Conservation (phyloP, 306 rosid species). For the Abrus precatorius region DNA sequence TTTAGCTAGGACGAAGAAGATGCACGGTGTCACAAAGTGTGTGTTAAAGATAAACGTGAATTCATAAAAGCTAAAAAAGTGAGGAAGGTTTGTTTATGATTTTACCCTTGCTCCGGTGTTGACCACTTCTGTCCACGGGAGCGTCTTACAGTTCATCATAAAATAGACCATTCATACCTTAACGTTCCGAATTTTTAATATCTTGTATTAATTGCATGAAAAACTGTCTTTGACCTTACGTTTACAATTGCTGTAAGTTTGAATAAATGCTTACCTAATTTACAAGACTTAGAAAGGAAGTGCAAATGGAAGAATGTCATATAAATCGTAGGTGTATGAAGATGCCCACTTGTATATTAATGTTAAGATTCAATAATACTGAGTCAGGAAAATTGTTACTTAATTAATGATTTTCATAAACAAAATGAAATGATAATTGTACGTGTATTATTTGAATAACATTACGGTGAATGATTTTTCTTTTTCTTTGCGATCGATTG, state of each 20-base stretch:
- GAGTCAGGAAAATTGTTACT: no score
- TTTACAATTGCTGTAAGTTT: not conserved
- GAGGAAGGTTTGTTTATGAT: not conserved
- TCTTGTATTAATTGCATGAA: not conserved
- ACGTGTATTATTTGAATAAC: no score
- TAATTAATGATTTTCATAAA: no score
- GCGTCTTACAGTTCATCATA: not conserved
- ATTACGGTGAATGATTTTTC: no score
- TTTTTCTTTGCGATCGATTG: no score
- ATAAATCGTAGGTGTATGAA: not conserved
- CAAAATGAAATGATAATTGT: no score
- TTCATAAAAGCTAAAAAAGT: no score
- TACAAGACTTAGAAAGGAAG: not conserved
- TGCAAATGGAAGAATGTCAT: not conserved
- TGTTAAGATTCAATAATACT: not conserved
- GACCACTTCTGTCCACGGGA: not conserved
- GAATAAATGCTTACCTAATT: not conserved
- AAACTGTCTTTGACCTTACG: not conserved
- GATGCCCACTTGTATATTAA: no score
- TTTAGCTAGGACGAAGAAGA: not conserved
- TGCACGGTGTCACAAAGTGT: no score
- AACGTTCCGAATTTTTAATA: constrained; percentile 16
- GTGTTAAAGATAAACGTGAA: no score
- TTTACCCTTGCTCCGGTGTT: not conserved
- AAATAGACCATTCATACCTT: not conserved